A percentile compares a stretch with the other conserved stretches of the same genome.
Evolutionary conservation across 2,329 filamentous ascomycete genomes (phyloP).

Genomic region (Epichloe aotearoae): DNA sequence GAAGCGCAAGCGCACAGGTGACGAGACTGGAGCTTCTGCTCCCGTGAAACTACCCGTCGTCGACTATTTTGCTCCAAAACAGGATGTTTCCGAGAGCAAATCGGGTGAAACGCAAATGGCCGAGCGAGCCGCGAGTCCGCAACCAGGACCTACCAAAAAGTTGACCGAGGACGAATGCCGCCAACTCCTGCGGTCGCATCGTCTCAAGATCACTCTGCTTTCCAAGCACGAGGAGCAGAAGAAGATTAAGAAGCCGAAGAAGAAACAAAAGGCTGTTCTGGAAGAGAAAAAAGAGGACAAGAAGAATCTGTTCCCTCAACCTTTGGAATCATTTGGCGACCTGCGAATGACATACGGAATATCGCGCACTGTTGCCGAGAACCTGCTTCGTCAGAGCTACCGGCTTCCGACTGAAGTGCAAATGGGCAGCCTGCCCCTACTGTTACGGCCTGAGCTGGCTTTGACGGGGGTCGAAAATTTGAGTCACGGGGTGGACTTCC

Average conservation of each 20-base stretch:
- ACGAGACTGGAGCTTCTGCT: slow-evolving; percentile 20
- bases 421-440: slow-evolving; percentile 67
- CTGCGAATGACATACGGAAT: slow-evolving; percentile 61
- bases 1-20: slow-evolving; percentile 41
- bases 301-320: slow-evolving; percentile 61
- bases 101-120: slow-evolving; percentile 11
- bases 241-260: slow-evolving; percentile 41
- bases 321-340: slow-evolving; percentile 63
- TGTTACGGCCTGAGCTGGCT: slow-evolving; percentile 47
- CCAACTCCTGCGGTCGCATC: slow-evolving; percentile 62
- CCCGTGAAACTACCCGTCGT: slow-evolving; percentile 30
- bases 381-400: slow-evolving; percentile 75
- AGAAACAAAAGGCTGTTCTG: slow-evolving; percentile 34
- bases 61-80: slow-evolving; percentile 44
- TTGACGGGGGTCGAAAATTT: slow-evolving; percentile 26
- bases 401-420: slow-evolving; percentile 87
- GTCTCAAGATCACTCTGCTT: slow-evolving; percentile 73
- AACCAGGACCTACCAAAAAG: slow-evolving; percentile 15
- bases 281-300: slow-evolving; percentile 37
- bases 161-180: slow-evolving; percentile 60
- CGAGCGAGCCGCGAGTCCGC: slow-evolving; percentile 17
- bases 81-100: slow-evolving; percentile 21
- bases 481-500: slow-evolving; percentile 48
- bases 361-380: slow-evolving; percentile 58
- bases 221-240: slow-evolving; percentile 32